phyloP scores from a whole-genome alignment of 139 green algal species.

The Coelastrella sp. region DNA sequence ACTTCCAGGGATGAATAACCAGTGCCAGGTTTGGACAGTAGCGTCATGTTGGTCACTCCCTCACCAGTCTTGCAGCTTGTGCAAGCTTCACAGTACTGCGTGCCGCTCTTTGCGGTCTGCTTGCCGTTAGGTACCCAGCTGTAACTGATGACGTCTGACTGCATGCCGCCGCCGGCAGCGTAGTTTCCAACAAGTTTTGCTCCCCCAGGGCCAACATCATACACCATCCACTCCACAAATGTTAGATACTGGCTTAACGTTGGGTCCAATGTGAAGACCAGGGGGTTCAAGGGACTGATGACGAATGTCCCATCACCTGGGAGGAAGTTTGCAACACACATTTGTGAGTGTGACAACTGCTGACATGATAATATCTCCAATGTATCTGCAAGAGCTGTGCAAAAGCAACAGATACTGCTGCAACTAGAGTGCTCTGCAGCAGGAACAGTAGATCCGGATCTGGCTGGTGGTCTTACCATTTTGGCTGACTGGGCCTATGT shows the following conservation, averaged over 20 bases:
- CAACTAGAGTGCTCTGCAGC: too few relatives aligned
- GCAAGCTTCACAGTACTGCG: neutral
- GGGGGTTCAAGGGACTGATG: slow-evolving; percentile 4
- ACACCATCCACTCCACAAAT: slow-evolving; percentile 4
- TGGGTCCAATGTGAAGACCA: neutral
- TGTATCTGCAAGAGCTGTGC: too few relatives aligned
- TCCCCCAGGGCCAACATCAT: neutral
- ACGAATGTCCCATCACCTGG: neutral
- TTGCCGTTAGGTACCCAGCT: slow-evolving; percentile 5
- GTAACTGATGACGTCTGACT: neutral
- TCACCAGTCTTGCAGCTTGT: neutral
- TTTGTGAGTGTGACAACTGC: neutral
- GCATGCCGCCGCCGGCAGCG: too few relatives aligned
- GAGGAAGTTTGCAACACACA: neutral
- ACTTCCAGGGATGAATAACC: neutral
- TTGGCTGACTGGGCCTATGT: neutral
- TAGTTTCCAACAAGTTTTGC: slow-evolving; percentile 1
- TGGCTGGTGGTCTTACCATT: neutral
- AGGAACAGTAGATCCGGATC: neutral
- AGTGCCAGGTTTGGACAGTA: neutral
- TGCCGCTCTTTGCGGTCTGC: neutral
- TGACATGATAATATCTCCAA: too few relatives aligned
- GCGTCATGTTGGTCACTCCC: neutral
- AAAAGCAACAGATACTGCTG: too few relatives aligned
- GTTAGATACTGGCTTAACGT: neutral